Base-by-base conservation (phyloP, 257 asterid genomes). In the Capsicum baccatum region DNA sequence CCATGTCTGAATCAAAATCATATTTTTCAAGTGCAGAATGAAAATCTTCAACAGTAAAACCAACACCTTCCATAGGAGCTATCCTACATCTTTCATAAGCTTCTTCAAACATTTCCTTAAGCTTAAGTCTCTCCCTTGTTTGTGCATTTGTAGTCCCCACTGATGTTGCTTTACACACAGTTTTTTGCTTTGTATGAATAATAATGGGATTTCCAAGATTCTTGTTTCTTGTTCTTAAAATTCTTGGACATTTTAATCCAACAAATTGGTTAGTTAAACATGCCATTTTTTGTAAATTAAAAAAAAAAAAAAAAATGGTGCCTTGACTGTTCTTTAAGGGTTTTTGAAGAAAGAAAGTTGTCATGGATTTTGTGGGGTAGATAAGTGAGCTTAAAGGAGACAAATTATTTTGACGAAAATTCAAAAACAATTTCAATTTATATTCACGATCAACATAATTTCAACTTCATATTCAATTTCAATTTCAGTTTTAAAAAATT, bases 1-100 rank as follows among this genome's bases (percentile, higher is more conserved):
- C 99, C 73, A 97, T 84, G 88, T 97, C 99, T 0, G 94, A 94
- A 73, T 91, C 91, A 91, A 89, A 93, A 87, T 94, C 99, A 73
- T 95, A 94, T 88, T 94, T 94, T 5, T 94, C 97, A 58, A 94
- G 85, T 48, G 97, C 93, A 37, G 84, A 57, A 8, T 92, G 92
- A 83, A 97, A 95, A 86, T 95, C 97, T 0, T 97, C 98, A 37
- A 90, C 14, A 71, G 94, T 92, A 87, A 97, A 97, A 73, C 96
- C 55, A 14, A 95, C 97, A 19, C 97, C 97, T 59, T 94, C 97
- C 93, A 91, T 86, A 33, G 99, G 99, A 68, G 86, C 80, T 7
- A 90, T 94, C 1, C 94, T 91, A 87, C 98, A 97, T 71, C 98
- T 90, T 79, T 97, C 98, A 19, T 91, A 91, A 9, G 99, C 98